These are phyloP conservation scores for Salix viminalis DNA, from an alignment of 345 rosid species.

Conservation along the genomic window DNA sequence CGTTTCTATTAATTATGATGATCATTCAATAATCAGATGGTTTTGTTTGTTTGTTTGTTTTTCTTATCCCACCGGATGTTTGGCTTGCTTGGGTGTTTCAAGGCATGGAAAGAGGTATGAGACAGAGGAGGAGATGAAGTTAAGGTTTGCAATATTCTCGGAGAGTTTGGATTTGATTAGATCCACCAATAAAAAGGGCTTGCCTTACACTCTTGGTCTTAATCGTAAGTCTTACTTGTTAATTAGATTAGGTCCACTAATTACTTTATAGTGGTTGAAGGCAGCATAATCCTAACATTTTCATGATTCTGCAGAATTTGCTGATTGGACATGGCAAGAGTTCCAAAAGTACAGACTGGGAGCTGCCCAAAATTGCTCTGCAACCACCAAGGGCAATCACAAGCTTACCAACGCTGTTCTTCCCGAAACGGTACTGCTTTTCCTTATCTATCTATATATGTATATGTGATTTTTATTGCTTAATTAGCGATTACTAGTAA, in stretches of 20 bases:
- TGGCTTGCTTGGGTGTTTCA: background rate
- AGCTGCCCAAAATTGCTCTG: conserved; percentile 98
- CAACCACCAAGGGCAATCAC: conserved; percentile 75
- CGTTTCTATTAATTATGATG: background rate
- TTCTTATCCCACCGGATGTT: background rate
- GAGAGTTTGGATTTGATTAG: conserved; percentile 70
- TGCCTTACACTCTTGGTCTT: conserved; percentile 63
- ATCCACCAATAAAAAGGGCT: conserved; percentile 60
- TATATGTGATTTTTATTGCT: background rate
- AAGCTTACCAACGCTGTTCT: conserved; percentile 53
- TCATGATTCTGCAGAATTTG: conserved; percentile 51
- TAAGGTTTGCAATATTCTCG: conserved; percentile 63
- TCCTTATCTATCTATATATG: too few species aligned
- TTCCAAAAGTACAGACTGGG: conserved; percentile 75
- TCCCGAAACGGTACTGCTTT: conserved; percentile 47
- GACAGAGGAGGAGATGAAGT: conserved; percentile 63
- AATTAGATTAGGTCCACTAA: background rate
- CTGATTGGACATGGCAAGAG: conserved; percentile 95
- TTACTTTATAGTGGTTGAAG: too few species aligned
- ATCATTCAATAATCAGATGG: background rate
- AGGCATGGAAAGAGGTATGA: conserved; percentile 76
- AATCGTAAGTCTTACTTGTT: conserved; percentile 47
- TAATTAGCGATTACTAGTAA: background rate
- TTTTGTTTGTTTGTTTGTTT: background rate
- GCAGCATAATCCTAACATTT: background rate